Conservation (phyloP, 352 stramenopile species). For the Phytophthora cryptogea region DNA sequence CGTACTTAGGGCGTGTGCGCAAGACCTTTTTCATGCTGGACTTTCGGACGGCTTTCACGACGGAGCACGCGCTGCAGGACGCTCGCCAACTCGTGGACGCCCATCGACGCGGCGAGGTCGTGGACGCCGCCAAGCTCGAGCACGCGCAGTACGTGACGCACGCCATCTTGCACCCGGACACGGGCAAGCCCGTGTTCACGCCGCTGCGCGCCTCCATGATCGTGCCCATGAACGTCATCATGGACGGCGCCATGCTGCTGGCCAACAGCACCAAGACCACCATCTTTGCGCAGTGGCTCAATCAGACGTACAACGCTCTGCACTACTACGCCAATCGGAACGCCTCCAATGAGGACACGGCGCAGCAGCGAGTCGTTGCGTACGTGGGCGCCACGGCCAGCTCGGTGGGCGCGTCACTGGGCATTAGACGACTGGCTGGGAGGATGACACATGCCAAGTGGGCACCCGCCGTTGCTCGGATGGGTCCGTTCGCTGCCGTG, state of each 20-base stretch:
- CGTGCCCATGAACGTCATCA: constrained; percentile 85
- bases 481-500: constrained; percentile 83
- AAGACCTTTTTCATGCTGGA: constrained; percentile 87
- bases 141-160: constrained; percentile 70
- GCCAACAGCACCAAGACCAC: constrained; percentile 68
- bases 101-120: constrained; percentile 42
- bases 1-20: constrained; percentile 73
- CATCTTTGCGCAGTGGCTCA: constrained; percentile 85
- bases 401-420: constrained; percentile 75
- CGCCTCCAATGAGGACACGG: constrained; percentile 81
- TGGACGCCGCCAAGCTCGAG: constrained; percentile 46
- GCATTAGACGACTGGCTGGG: constrained; percentile 60
- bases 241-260: constrained; percentile 84
- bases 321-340: constrained; percentile 92
- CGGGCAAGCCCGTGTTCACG: constrained; percentile 58
- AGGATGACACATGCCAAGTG: constrained; percentile 49
- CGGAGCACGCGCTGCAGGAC: constrained; percentile 47
- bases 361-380: constrained; percentile 62
- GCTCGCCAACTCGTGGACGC: constrained; percentile 47
- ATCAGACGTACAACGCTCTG: constrained; percentile 91
- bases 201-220: constrained; percentile 86
- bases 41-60: constrained; percentile 78
- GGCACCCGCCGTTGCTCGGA: constrained; percentile 58
- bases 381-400: constrained; percentile 80
- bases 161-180: constrained; percentile 81